Conservation (phyloP, 2,329 filamentous ascomycete genomes). For the Hypoxylon sp. region DNA sequence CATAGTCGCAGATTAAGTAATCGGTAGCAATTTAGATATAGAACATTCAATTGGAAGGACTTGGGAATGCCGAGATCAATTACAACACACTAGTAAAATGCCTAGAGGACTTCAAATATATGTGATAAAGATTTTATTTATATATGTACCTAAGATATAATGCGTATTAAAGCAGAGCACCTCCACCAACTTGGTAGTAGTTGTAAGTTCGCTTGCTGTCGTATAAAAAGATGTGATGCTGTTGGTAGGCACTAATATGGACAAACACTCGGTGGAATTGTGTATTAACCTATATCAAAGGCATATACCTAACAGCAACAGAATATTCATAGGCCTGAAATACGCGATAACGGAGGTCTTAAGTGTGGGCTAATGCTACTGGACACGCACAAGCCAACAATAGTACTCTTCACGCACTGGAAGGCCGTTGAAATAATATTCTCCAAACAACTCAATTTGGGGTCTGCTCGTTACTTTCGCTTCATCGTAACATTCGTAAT, state of each 20-base stretch:
- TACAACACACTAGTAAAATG: neutral
- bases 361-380: neutral
- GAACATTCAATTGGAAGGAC: neutral
- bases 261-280: neutral
- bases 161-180: neutral
- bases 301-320: neutral
- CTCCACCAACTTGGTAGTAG: neutral
- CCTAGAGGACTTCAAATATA: neutral
- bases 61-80: neutral
- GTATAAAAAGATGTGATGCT: neutral
- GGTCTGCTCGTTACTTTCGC: slow-evolving; percentile 1
- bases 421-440: neutral
- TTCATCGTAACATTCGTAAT: slow-evolving; percentile 12
- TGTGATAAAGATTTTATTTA: neutral
- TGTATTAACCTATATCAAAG: neutral
- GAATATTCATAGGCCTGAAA: neutral
- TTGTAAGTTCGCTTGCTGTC: neutral
- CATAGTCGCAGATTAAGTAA: neutral
- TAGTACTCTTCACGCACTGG: neutral
- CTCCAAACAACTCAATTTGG: slow-evolving; percentile 2
- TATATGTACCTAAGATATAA: neutral
- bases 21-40: neutral
- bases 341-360: neutral
- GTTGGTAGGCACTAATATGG: neutral
- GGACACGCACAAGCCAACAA: neutral